Evolutionary conservation across 495 filamentous ascomycete genomes (phyloP).

Genomic region (Hypoxylon cercidicola): DNA sequence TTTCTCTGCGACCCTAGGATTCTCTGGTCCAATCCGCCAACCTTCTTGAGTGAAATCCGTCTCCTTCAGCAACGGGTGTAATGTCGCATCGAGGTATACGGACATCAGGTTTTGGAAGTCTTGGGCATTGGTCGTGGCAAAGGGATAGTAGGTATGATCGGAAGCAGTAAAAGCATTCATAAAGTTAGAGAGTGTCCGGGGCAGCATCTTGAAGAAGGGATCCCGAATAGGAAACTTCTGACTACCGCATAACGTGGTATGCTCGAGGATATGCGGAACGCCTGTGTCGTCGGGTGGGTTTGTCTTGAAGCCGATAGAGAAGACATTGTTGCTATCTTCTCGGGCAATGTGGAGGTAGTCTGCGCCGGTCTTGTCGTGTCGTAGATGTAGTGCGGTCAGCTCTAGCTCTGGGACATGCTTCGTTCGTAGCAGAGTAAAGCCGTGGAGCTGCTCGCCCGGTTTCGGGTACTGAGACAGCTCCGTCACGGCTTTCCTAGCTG

Average conservation of each 20-base stretch:
- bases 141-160: constrained; percentile 98
- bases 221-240: constrained; percentile 98
- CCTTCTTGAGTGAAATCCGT: constrained; percentile 97
- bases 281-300: constrained; percentile 97
- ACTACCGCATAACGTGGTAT: constrained; percentile 96
- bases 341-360: constrained; percentile 95
- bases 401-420: constrained; percentile 96
- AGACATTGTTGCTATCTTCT: constrained; percentile 98
- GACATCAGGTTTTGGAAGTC: constrained; percentile 96
- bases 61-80: constrained; percentile 85
- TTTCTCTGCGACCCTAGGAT: constrained; percentile 66
- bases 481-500: constrained; percentile 72
- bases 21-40: constrained; percentile 93
- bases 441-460: constrained; percentile 85
- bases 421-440: constrained; percentile 86
- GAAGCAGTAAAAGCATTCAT: constrained; percentile 99
- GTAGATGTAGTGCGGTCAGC: constrained; percentile 86
- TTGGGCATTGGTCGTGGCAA: constrained; percentile 95
- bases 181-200: constrained; percentile 95
- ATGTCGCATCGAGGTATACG: constrained; percentile 94
- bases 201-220: constrained; percentile 99
- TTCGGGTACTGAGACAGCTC: constrained; percentile 76
- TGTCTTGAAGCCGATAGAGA: constrained; percentile 98
- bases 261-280: constrained; percentile 96
- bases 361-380: constrained; percentile 92